Percentiles rank a stretch among this genome's conserved stretches.
Conservation (phyloP, 768 basidiomycete species). For the Coprinopsis cinerea region DNA sequence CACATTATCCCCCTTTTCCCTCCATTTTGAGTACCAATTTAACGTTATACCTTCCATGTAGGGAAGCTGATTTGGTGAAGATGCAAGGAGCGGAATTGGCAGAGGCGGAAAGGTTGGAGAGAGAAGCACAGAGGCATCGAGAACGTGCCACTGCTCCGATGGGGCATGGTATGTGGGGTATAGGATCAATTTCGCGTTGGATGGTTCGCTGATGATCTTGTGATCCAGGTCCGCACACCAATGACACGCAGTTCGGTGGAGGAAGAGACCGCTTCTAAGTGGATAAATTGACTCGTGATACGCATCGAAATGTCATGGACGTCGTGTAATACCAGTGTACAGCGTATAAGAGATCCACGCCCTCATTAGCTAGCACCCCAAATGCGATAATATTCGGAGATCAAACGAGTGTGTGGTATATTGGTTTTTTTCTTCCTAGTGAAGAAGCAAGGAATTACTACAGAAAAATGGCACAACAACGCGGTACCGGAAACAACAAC, state of each 20-base stretch:
- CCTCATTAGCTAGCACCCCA: too few relatives aligned
- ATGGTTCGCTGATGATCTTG: neutral
- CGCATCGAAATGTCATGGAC: neutral
- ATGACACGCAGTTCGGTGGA: neutral
- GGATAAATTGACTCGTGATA: neutral
- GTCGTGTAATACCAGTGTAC: neutral
- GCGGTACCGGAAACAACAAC: too few relatives aligned
- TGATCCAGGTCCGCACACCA: neutral
- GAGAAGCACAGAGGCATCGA: conserved; percentile 40
- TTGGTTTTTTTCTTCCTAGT: too few relatives aligned
- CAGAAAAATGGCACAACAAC: too few relatives aligned
- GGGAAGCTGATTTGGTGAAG: conserved; percentile 41
- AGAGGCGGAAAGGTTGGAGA: conserved; percentile 50
- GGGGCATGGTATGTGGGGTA: neutral
- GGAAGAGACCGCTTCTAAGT: neutral
- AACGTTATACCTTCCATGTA: too few relatives aligned
- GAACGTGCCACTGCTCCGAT: conserved; percentile 43
- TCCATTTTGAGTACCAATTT: neutral
- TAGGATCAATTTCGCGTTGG: neutral
- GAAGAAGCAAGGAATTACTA: too few relatives aligned
- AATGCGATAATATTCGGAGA: too few relatives aligned
- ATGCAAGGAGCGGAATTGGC: conserved; percentile 42
- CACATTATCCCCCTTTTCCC: neutral
- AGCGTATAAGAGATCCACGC: too few relatives aligned
- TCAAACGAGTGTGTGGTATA: too few relatives aligned